Evolutionary conservation across 2,329 filamentous ascomycete genomes (phyloP).

Genomic region (Xylariales sp.): DNA sequence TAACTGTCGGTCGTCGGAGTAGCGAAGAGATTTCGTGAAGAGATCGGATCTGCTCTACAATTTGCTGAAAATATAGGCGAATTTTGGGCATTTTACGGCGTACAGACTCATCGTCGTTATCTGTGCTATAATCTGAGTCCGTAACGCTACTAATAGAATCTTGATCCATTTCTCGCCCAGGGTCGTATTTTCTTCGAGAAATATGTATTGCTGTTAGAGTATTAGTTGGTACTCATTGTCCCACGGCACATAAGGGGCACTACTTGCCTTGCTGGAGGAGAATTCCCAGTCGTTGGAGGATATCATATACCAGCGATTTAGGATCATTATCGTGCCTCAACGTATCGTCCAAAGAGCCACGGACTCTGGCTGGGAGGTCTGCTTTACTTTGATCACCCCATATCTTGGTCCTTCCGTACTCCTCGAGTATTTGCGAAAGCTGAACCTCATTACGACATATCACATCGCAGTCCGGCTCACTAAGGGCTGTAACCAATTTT

Average conservation of each 20-base stretch:
- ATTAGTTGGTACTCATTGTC: background rate
- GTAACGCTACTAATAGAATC: conserved; percentile 18
- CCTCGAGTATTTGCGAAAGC: conserved; percentile 8
- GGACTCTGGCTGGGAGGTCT: conserved; percentile 1
- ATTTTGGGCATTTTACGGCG: conserved; percentile 17
- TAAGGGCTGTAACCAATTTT: conserved; percentile 13
- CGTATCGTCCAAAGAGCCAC: conserved; percentile 21
- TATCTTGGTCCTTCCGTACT: conserved; percentile 17
- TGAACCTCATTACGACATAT: conserved; percentile 13
- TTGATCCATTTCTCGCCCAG: background rate
- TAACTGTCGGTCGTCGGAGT: conserved; percentile 14
- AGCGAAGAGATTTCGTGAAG: conserved; percentile 17
- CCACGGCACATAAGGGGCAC: background rate
- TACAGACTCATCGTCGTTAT: conserved; percentile 10
- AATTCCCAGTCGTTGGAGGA: conserved; percentile 10
- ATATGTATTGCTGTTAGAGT: background rate
- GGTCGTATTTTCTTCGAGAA: conserved; percentile 13
- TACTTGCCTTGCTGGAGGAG: conserved; percentile 19
- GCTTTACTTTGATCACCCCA: conserved; percentile 22
- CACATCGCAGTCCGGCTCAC: conserved; percentile 16
- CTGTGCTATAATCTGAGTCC: conserved; percentile 23
- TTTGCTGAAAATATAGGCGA: conserved; percentile 10
- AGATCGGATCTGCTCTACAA: conserved; percentile 6
- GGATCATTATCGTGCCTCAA: conserved; percentile 12
- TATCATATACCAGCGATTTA: conserved; percentile 1